A percentile compares a stretch with the other conserved stretches of the same genome.
Evolutionary conservation across 306 rosid species (phyloP).

Genomic region (Nissolia schottii): DNA sequence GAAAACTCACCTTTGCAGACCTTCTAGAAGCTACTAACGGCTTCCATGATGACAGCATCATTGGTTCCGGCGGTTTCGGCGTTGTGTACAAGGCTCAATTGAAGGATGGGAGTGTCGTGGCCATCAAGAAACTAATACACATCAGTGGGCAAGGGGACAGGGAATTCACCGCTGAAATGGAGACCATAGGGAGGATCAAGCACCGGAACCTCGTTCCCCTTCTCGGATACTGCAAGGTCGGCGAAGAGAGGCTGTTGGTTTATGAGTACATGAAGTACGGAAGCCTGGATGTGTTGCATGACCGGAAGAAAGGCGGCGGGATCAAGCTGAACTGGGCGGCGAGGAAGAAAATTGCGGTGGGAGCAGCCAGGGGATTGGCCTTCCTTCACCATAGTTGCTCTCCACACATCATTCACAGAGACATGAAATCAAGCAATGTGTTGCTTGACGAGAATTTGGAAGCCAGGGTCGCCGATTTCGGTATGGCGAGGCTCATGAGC

Average conservation of each 20-base stretch:
- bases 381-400: slow-evolving; percentile 85
- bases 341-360: slow-evolving; percentile 84
- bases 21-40: slow-evolving; percentile 87
- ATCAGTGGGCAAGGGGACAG: slow-evolving; percentile 97
- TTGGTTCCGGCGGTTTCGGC: slow-evolving; percentile 88
- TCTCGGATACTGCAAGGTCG: slow-evolving; percentile 91
- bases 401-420: slow-evolving; percentile 94
- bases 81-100: slow-evolving; percentile 89
- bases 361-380: slow-evolving; percentile 91
- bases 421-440: slow-evolving; percentile 98
- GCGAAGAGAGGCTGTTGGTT: slow-evolving; percentile 87
- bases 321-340: slow-evolving; percentile 77
- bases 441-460: slow-evolving; percentile 82
- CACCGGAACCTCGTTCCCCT: slow-evolving; percentile 92
- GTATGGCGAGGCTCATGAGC: slow-evolving; percentile 97
- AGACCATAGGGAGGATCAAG: slow-evolving; percentile 94
- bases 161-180: slow-evolving; percentile 98
- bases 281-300: slow-evolving; percentile 85
- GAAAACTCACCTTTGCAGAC: slow-evolving; percentile 84
- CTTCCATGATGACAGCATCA: slow-evolving; percentile 75
- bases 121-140: slow-evolving; percentile 88
- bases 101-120: slow-evolving; percentile 86
- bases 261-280: slow-evolving; percentile 94
- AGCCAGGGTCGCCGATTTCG: slow-evolving; percentile 95
- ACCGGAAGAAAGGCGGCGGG: slow-evolving; percentile 56